Evolutionary conservation across 768 basidiomycete genomes (phyloP), one percentile per base, ranked within the genome.

Genomic region (Tulasnella sp.): DNA sequence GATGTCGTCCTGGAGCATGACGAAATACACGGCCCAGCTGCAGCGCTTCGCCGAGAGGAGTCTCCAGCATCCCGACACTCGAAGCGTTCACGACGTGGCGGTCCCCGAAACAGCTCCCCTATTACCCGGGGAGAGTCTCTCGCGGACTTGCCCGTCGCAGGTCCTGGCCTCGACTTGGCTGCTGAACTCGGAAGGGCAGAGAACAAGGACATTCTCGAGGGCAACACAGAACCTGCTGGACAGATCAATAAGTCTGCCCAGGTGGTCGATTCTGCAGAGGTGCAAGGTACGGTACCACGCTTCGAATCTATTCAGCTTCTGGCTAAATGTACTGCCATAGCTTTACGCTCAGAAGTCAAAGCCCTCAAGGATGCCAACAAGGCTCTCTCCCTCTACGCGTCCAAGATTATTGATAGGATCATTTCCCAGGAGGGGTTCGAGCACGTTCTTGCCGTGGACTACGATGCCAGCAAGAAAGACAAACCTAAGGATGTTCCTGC

Each of bases 341-440:
- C 90, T n/a, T 83, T 99, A 73, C 87, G 91, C 42, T 88, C 85
- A 14, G 97, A 99, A 83, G 91, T 97, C 82, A 97, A 97, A 83
- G 91, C 90, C 38, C 88, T 99, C 83, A 93, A 92, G 82, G 96
- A 97, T 82, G 94, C 94, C 64, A 98, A 97, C 86, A 97, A 97
- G 82, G 96, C 96, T 0, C 85, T 99, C 15, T 94, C 94, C 22
- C 84, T 98, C 52, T 99, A 99, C 81, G 95, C 96, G 4, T 95
- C 94, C 67, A 99, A 98, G 86, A 99, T 99, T 79, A 93, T 99
- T 80, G 97, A 99, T 85, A 90, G 96, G 67, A 97, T 99, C 81
- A 97, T 98, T 80, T 88, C 92, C 0, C 92, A 96, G 83, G 96
- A 97, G 83, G 96, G 96, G 31, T 98, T 97, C 84, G 97, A 99